Base-by-base conservation (phyloP, 1,284 basidiomycete genomes). In the Cystobasidiaceae sp. region DNA sequence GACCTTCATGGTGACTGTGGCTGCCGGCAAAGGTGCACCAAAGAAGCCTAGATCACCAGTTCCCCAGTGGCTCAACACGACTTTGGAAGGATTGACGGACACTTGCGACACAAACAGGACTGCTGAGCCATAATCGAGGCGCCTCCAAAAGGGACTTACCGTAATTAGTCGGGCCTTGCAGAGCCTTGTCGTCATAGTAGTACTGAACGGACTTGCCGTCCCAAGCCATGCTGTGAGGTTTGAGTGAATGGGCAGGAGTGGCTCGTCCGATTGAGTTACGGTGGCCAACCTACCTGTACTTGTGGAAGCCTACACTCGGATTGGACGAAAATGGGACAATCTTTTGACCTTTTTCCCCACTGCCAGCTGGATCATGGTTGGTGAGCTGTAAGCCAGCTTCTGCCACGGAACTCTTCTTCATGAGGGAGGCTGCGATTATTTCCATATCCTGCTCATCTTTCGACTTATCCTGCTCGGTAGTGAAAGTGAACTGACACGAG, bases 391-490 rank as follows among this genome's bases (percentile, higher is more conserved):
- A 27, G 17, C 61, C 61, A 30, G 51, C 23, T 15, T 21, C n/a
- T 37, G 61, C 43, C 52, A 54, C 37, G 28, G 54, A 19, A 21
- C n/a, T 34, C 32, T 23, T 21, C 39, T 34, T n/a, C 27, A 48
- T n/a, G 6, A 25, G 30, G 23, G 67, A 59, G 8, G 74, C 62
- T 0, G 73, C 74, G 1, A 70, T 61, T 13, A 67, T 56, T 25
- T 49, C 49, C 34, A 74, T 74, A 13, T 59, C 69, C 8, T 50
- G 32, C 45, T 48, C 45, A 27, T 48, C 45, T 48, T 48, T 48
- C 6, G 11, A n/a, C n/a, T n/a, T n/a, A n/a, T 9, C 9, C 37
- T 39, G 37, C n/a, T 54, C 32, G 13, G n/a, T 37, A 2, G 51
- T 45, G 33, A 27, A 64, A 7, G 43, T 64, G 37, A 52, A 64